Conservation (phyloP, 192 early-diverging fungal species). For the Backusella macrospora region DNA sequence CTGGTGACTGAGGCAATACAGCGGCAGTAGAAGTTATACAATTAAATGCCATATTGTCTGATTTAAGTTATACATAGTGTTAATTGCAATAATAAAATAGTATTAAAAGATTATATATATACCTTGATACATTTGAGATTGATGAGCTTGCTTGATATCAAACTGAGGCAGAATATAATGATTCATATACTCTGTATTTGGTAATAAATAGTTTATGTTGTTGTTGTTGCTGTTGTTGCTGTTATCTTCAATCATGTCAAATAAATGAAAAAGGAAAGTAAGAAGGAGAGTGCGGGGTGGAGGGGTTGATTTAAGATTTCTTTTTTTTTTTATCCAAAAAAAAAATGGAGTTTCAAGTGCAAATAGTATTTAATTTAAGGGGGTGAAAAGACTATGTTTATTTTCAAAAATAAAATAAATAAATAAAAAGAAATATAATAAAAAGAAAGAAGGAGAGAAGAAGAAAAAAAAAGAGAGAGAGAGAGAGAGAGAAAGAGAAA, state of each 20-base stretch:
- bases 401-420: neutral
- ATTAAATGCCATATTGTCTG: neutral
- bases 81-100: neutral
- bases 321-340: neutral
- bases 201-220: neutral
- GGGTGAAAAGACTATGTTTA: neutral
- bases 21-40: slow-evolving; percentile 3
- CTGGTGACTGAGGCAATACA: slow-evolving; percentile 17
- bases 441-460: neutral
- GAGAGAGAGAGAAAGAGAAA: neutral
- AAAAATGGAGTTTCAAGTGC: neutral
- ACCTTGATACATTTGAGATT: slow-evolving; percentile 11
- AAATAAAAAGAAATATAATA: neutral
- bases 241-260: slow-evolving; percentile 7
- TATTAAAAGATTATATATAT: neutral
- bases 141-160: neutral
- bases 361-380: neutral
- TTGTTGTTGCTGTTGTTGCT: neutral
- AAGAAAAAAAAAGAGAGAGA: neutral
- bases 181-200: slow-evolving; percentile 7
- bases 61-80: neutral
- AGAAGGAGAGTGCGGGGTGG: slow-evolving; percentile 13
- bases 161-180: neutral
- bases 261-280: slow-evolving; percentile 15
- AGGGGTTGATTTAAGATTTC: neutral